These are phyloP conservation scores for Candida maesae DNA, from an alignment of 805 yeast genomes.

Conservation along the genomic window DNA sequence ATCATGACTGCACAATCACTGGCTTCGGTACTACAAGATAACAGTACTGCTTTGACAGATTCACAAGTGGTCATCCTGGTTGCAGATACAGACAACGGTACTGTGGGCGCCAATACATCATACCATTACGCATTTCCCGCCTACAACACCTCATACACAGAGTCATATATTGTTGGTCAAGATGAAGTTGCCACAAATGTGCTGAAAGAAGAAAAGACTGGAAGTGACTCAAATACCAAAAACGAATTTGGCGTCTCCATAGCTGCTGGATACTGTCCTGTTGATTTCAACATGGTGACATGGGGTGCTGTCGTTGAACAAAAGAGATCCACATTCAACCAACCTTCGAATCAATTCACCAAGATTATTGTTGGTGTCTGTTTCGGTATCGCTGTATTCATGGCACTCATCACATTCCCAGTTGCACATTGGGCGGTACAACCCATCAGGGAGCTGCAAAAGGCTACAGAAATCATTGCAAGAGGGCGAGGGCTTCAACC, in stretches of 20 bases:
- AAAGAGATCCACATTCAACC: slow-evolving; percentile 50
- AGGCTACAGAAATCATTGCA: slow-evolving; percentile 65
- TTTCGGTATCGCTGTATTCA: slow-evolving; percentile 69
- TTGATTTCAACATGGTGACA: slow-evolving; percentile 37
- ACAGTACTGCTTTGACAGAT: slow-evolving; percentile 10
- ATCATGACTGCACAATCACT: slow-evolving; percentile 45
- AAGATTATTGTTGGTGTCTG: slow-evolving; percentile 75
- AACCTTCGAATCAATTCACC: slow-evolving; percentile 57
- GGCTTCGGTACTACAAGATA: slow-evolving; percentile 26
- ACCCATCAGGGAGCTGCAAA: slow-evolving; percentile 75
- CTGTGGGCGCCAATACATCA: slow-evolving; percentile 27
- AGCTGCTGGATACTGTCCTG: slow-evolving; percentile 55
- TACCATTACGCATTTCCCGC: slow-evolving; percentile 39
- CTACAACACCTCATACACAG: slow-evolving; percentile 11
- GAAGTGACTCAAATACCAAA: slow-evolving; percentile 37
- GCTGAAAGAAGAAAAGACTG: slow-evolving; percentile 35
- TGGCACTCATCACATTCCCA: slow-evolving; percentile 75
- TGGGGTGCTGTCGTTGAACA: slow-evolving; percentile 83
- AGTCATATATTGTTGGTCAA: slow-evolving; percentile 27
- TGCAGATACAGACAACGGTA: slow-evolving; percentile 22
- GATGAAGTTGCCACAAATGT: slow-evolving; percentile 34
- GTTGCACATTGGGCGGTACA: slow-evolving; percentile 79
- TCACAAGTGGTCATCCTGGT: slow-evolving; percentile 17
- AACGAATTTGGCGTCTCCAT: slow-evolving; percentile 37
- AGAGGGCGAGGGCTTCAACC: slow-evolving; percentile 37